phyloP scores from a whole-genome alignment of 75 land plant genomes.

The Sequoiadendron giganteum region DNA sequence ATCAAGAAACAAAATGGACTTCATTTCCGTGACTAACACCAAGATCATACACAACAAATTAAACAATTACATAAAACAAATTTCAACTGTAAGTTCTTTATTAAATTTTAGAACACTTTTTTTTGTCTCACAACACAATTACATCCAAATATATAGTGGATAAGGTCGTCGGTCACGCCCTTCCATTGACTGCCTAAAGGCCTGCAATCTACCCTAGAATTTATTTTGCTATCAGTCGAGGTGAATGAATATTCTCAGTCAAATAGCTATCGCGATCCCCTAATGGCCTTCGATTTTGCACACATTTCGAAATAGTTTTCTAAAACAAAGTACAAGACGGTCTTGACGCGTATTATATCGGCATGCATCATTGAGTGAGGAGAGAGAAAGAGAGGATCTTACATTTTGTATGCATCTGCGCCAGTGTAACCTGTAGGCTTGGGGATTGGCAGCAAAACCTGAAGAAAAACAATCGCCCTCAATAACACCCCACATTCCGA shows the following conservation, averaged over 20 bases:
- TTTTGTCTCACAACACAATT: too few species aligned
- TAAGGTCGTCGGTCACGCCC: not conserved
- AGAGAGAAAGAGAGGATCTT: conserved; percentile 15
- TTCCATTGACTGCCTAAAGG: too few species aligned
- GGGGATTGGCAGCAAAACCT: conserved; percentile 85
- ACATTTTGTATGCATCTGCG: conserved; percentile 94
- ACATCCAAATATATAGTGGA: too few species aligned
- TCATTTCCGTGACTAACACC: too few species aligned
- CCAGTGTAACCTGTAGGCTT: conserved; percentile 88
- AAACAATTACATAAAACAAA: too few species aligned
- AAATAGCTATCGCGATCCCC: not conserved
- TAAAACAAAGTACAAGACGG: not conserved
- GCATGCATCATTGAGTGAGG: not conserved
- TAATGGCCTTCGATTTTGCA: not conserved
- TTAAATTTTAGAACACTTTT: too few species aligned
- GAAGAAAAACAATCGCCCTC: conserved; percentile 10
- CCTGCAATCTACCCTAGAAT: too few species aligned
- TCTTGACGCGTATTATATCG: not conserved
- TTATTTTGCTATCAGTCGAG: too few species aligned
- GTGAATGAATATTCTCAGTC: too few species aligned
- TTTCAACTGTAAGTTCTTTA: too few species aligned
- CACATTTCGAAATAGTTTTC: not conserved
- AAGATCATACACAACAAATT: too few species aligned
- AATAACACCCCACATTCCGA: not conserved
- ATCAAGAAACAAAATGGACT: too few species aligned